Evolutionary conservation across 306 rosid genomes (phyloP).

Genomic region (Erythrophleum fordii): DNA sequence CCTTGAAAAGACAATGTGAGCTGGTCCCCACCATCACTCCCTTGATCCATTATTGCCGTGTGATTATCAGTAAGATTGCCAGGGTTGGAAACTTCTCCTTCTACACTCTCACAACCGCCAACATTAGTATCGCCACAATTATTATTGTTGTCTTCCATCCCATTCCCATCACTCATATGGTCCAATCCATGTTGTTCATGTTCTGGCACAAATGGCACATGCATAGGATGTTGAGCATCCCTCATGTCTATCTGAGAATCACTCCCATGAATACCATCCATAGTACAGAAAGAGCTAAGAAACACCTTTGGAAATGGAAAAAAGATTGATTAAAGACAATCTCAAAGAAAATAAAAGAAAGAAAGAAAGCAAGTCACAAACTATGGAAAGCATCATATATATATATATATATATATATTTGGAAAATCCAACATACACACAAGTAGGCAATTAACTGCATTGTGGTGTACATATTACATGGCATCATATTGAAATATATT

Average conservation of each 20-base stretch:
- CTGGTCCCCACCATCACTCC: slow-evolving; percentile 59
- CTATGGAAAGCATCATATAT: slow-evolving; percentile 10
- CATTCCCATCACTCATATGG: slow-evolving; percentile 64
- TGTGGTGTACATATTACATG: slow-evolving; percentile 15
- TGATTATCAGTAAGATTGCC: slow-evolving; percentile 54
- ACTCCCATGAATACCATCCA: slow-evolving; percentile 65
- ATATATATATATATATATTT: no score
- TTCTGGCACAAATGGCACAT: slow-evolving; percentile 56
- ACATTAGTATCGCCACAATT: slow-evolving; percentile 46
- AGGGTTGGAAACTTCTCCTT: slow-evolving; percentile 59
- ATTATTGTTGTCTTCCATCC: slow-evolving; percentile 56
- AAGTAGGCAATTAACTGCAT: slow-evolving; percentile 30
- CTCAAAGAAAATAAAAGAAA: slow-evolving; percentile 10
- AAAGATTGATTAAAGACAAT: slow-evolving; percentile 16
- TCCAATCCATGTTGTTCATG: slow-evolving; percentile 65
- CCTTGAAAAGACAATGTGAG: slow-evolving; percentile 80
- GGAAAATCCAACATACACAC: slow-evolving; percentile 8
- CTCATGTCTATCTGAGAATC: slow-evolving; percentile 54
- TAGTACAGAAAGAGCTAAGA: slow-evolving; percentile 37
- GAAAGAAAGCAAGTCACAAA: not conserved
- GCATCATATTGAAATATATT: slow-evolving; percentile 17
- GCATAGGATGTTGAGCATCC: slow-evolving; percentile 60
- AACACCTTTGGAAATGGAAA: slow-evolving; percentile 39
- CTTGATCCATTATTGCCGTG: slow-evolving; percentile 50
- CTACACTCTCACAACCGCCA: slow-evolving; percentile 53